Base-by-base conservation (phyloP, 1,284 basidiomycete species). In the Apiotrichum brassicae region DNA sequence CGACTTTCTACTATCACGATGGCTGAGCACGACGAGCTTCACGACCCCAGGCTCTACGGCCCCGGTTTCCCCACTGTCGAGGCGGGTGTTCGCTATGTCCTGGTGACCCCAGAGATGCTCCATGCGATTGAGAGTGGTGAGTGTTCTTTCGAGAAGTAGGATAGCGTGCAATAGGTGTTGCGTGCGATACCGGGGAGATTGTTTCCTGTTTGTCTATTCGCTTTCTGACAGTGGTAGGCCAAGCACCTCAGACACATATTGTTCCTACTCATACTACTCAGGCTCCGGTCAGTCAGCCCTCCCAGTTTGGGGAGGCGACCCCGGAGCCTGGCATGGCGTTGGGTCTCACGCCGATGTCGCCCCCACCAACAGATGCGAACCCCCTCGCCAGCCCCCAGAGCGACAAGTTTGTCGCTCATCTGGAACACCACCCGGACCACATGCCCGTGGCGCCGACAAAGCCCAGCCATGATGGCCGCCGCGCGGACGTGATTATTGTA, bases 91-190 rank as follows among this genome's bases (percentile, higher is more conserved):
- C 38, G 38, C 20, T 53, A 53, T 38, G 39, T 53, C 14, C 44
- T 53, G 5, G 51, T 53, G 9, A 53, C 51, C 4, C 47, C 43
- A 7, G 47, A 53, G 3, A 53, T 53, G 51, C 20, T 53, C 9
- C n/a, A 40, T 36, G 28, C 36, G 13, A 48, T 52, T 39, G 34
- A 44, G 19, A 7, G 18, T 18, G 45, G 50, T 51, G 41, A 43
- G 50, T 34, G n/a, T n/a, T n/a, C n/a, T n/a, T n/a, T n/a, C n/a
- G n/a, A n/a, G n/a, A n/a, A n/a, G n/a, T n/a, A n/a, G n/a, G n/a
- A n/a, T n/a, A n/a, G n/a, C n/a, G n/a, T n/a, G n/a, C n/a, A n/a
- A n/a, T n/a, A n/a, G n/a, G n/a, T n/a, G n/a, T n/a, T n/a, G n/a
- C n/a, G n/a, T n/a, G n/a, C n/a, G n/a, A n/a, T n/a, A n/a, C n/a